phyloP scores from a whole-genome alignment of 139 green algal genomes.

The Tetradesmus obliquus region DNA sequence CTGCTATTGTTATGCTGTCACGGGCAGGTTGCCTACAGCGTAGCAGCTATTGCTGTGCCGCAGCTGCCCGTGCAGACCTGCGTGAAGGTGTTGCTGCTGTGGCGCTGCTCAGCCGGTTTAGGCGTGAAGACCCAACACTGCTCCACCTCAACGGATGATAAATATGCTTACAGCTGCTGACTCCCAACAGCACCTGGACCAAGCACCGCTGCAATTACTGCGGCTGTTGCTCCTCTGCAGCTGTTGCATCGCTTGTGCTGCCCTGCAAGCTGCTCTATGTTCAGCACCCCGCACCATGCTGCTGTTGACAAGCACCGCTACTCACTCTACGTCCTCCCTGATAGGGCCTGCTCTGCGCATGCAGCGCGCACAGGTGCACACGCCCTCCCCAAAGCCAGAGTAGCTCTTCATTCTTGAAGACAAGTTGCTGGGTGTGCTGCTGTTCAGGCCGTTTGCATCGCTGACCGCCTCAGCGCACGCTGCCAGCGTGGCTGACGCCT shows the following conservation, averaged over 20 bases:
- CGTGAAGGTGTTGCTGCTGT: too few relatives aligned
- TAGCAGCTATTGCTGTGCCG: too few relatives aligned
- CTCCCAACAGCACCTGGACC: background rate
- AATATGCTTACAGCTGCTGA: too few relatives aligned
- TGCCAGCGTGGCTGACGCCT: slow-evolving; percentile 27
- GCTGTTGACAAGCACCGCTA: slow-evolving; percentile 19
- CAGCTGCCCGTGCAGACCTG: too few relatives aligned
- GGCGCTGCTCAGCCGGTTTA: too few relatives aligned
- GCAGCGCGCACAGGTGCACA: slow-evolving; percentile 54
- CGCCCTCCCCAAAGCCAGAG: slow-evolving; percentile 46
- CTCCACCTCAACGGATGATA: too few relatives aligned
- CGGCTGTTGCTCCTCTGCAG: background rate
- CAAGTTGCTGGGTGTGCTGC: slow-evolving; percentile 29
- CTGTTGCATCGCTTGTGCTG: background rate
- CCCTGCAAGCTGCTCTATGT: background rate
- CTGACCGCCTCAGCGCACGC: slow-evolving; percentile 9
- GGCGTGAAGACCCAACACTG: too few relatives aligned
- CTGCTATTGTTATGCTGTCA: too few relatives aligned
- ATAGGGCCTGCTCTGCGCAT: slow-evolving; percentile 51
- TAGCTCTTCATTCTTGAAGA: slow-evolving; percentile 37
- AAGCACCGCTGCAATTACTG: background rate
- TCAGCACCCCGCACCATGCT: background rate
- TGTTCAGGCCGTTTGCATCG: slow-evolving; percentile 15
- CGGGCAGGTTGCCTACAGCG: too few relatives aligned
- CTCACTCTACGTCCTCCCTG: slow-evolving; percentile 53